phyloP scores from a whole-genome alignment of 306 rosid species.

The Lupinus albus region DNA sequence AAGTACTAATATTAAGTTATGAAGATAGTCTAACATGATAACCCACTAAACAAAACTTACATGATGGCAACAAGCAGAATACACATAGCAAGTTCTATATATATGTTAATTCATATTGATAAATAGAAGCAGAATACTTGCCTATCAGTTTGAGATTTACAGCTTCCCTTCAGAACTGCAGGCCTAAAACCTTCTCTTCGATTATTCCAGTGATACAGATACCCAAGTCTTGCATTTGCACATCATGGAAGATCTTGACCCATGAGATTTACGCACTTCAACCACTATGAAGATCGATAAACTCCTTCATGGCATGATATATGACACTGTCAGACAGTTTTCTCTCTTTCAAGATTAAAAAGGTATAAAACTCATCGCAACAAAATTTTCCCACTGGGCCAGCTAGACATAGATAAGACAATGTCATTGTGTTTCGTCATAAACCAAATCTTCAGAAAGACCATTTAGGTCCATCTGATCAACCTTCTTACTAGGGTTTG shows the following conservation, averaged over 20 bases:
- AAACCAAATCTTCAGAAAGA: neutral
- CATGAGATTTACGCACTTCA: conserved; percentile 43
- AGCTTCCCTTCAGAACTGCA: conserved; percentile 49
- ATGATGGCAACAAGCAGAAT: conserved; percentile 49
- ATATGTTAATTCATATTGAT: conserved; percentile 51
- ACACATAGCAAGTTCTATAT: conserved; percentile 48
- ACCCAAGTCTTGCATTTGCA: conserved; percentile 40
- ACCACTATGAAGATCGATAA: conserved; percentile 39
- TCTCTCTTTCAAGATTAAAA: conserved; percentile 32
- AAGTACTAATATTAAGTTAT: neutral
- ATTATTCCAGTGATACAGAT: conserved; percentile 45
- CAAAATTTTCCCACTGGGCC: neutral
- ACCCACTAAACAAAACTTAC: neutral
- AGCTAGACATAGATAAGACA: neutral
- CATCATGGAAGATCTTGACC: conserved; percentile 38
- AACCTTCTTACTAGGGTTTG: neutral
- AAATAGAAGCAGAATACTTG: conserved; percentile 65
- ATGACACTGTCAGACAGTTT: conserved; percentile 24
- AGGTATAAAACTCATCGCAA: conserved; percentile 24
- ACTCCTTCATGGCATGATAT: conserved; percentile 38
- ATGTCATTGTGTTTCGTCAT: neutral
- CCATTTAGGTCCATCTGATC: neutral
- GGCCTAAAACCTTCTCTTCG: conserved; percentile 24
- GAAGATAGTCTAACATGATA: conserved; percentile 3
- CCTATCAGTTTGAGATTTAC: conserved; percentile 60